Conservation (phyloP, 208 protist genomes). For the Crithidia acanthocephali region DNA sequence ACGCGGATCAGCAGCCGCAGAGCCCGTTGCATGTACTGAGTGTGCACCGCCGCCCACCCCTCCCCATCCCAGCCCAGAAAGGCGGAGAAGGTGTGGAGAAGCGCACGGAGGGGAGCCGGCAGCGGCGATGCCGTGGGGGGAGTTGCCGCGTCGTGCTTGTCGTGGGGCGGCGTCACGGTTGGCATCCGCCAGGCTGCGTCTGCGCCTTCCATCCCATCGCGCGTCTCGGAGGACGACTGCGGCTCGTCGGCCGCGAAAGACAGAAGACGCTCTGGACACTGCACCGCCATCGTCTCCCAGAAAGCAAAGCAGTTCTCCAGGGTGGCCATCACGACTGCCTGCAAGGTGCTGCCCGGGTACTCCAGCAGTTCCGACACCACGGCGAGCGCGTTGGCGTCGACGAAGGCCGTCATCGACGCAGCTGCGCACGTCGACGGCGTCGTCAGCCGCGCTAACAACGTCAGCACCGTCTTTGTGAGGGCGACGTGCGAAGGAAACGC, state of each 20-base stretch:
- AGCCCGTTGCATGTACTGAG: conserved; percentile 12
- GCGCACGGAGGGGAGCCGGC: conserved; percentile 13
- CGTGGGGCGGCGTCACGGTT: no score
- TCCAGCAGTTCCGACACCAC: conserved; percentile 20
- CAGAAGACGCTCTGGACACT: not conserved
- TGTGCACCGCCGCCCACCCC: conserved; percentile 16
- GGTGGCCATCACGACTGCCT: conserved; percentile 3
- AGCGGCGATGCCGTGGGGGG: not conserved
- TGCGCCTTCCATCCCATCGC: no score
- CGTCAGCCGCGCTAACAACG: conserved; percentile 2
- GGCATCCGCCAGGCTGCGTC: no score
- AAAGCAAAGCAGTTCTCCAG: conserved; percentile 26
- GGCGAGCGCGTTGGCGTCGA: conserved; percentile 13
- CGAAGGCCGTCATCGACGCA: conserved; percentile 10
- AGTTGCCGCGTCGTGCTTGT: not conserved
- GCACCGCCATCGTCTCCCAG: conserved; percentile 17
- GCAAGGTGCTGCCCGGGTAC: conserved; percentile 18
- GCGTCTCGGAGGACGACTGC: not conserved
- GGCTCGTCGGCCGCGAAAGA: not conserved
- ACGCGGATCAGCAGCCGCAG: conserved; percentile 17
- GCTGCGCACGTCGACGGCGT: not conserved
- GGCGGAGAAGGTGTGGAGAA: conserved; percentile 7
- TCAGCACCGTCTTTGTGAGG: conserved; percentile 8
- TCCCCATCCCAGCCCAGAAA: conserved; percentile 30
- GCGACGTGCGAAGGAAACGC: conserved; percentile 9